phyloP scores from a whole-genome alignment of 140 eudicot genomes.

The Cichorium intybus region DNA sequence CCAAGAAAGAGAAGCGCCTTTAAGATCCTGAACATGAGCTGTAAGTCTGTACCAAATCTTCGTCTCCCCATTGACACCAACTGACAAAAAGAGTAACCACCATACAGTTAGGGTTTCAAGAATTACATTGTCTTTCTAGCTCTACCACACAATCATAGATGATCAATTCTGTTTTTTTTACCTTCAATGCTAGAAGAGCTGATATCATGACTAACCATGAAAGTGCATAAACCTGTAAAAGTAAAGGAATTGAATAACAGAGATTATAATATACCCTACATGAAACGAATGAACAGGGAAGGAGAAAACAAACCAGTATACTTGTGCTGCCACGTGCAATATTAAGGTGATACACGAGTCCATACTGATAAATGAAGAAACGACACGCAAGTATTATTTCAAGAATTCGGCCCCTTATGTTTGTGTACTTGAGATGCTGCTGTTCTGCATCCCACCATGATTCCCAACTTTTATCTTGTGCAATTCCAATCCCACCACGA shows the following conservation, averaged over 20 bases:
- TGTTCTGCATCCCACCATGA: slow-evolving; percentile 99
- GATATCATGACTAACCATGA: slow-evolving; percentile 89
- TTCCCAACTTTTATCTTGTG: slow-evolving; percentile 92
- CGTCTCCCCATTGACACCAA: slow-evolving; percentile 96
- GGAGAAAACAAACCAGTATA: slow-evolving; percentile 56
- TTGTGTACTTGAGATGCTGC: slow-evolving; percentile 72
- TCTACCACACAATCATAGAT: slow-evolving; percentile 6
- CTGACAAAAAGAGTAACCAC: slow-evolving; percentile 37
- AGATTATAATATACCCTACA: not conserved
- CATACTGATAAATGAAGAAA: slow-evolving; percentile 77
- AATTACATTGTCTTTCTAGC: not conserved
- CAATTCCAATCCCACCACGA: slow-evolving; percentile 89
- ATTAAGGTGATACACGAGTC: slow-evolving; percentile 78
- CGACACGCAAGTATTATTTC: slow-evolving; percentile 90
- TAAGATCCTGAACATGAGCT: slow-evolving; percentile 94
- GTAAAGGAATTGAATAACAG: not conserved
- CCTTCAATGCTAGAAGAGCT: slow-evolving; percentile 82
- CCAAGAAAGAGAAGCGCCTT: slow-evolving; percentile 94
- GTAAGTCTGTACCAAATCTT: slow-evolving; percentile 87
- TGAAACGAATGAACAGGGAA: slow-evolving; percentile 1
- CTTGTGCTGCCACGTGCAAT: slow-evolving; percentile 71
- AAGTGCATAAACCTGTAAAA: slow-evolving; percentile 69
- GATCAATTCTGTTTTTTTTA: slow-evolving; percentile 21
- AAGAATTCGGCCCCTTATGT: slow-evolving; percentile 65
- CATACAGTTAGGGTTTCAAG: slow-evolving; percentile 8